Base-by-base conservation (phyloP, 306 rosid species). In the Vicia villosa region DNA sequence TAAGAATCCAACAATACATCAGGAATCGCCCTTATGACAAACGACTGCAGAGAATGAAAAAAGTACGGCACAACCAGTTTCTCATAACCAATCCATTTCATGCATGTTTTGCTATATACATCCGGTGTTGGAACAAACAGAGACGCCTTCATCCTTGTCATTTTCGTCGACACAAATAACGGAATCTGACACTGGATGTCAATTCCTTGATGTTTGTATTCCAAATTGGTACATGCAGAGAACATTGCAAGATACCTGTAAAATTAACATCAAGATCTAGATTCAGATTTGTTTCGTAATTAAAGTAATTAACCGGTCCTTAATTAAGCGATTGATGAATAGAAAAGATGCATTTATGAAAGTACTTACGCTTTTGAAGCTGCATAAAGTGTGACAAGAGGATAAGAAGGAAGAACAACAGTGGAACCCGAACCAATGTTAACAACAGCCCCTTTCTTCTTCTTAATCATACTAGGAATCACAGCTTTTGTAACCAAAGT, bases 181-280 rank as follows among this genome's bases (percentile, higher is more conserved):
- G 93, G 97, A 49, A 91, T 84, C 86, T 91, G 96, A 38, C 86
- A 87, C 51, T 91, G 96, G 34, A 91, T 80, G 64, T 89, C 90
- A 43, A 91, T 91, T 40, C 96, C 94, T 9, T 20, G 26, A 13
- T 28, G 10, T 52, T 74, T 87, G 81, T 91, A 89, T 63, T 91
- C 97, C 69, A 80, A 60, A 52, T 57, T 54, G 2, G 83, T 77
- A 43, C 87, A 82, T 66, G 76, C 86, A 3, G 95, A 85, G 26
- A 91, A 66, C 77, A 70, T 78, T 10, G 72, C 74, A 37, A 78
- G 51, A 69, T 75, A 82, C 12, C 83, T 82, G 65, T 6, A 37
- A 45, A 34, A 78, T 45, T 10, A 58, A 12, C 37, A 70, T 32
- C 2, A 36, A 22, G 62, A 62, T 41, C 26, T 60, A 13, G 51